Base-by-base conservation (phyloP, 495 filamentous ascomycete genomes). In the Copromyces sp. region DNA sequence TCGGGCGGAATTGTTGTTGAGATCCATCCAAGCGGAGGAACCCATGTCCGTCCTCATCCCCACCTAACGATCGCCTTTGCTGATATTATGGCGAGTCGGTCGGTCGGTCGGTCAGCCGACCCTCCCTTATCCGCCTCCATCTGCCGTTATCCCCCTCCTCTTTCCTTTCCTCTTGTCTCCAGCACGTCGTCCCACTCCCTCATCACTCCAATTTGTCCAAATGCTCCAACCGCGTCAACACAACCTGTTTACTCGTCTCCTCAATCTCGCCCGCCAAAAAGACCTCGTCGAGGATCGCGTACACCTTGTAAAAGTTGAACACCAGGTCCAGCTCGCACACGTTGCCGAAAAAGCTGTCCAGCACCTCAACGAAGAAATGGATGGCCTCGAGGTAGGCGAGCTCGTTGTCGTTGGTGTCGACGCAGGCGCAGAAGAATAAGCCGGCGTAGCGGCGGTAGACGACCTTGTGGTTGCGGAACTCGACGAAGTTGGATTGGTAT, bases 221-320 rank as follows among this genome's bases (percentile, higher is more conserved):
- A 85, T 98, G 95, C 80, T 97, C 95, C 81, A 99, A 82, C 79
- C 95, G 82, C 72, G 95, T 97, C 77, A 99, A 82, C 69, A 99
- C 95, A 39, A 99, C 95, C 83, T 98, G 95, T 82, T 98, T 98
- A 79, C 92, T 95, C 61, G 95, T 98, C 86, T 99, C 95, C 83
- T 99, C 96, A 85, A 99, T 91, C 81, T 99, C 95, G 44, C 95
- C 95, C 3, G 96, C 95, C 73, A 99, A 81, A 76, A 99, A 87
- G 68, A 99, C 87, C 86, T 99, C 95, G 78, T 99, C 95, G 32
- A 99, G 87, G 77, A 99, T 98, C 82, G 96, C 98, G 82, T 99
- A 99, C 71, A 96, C 95, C 84, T 98, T 98, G 80, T 98, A 95
- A 82, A 98, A 98, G 82, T 98, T 98, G 88, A 99, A 99, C 78